Base-by-base conservation (phyloP, 2,329 filamentous ascomycete genomes). In the Ophiostoma ips region DNA sequence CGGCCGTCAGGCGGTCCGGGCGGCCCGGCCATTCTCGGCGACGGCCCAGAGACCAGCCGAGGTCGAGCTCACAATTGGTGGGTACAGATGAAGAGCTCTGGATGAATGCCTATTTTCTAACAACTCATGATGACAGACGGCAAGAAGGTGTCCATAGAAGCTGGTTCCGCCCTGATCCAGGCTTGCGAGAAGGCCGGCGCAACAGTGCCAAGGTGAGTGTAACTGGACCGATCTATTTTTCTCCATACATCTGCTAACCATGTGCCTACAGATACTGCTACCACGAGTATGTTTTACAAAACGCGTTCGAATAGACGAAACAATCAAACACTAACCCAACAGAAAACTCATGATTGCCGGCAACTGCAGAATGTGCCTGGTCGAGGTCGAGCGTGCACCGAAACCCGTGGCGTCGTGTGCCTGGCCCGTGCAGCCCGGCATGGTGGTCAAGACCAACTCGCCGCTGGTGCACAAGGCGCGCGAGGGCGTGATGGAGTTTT, bases 281-380 rank as follows among this genome's bases (percentile, higher is more conserved):
- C 71, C 90, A 95, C 78, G 90, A 96, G 84, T 87, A 21, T 30
- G 53, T 56, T 30, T 15, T 16, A 2, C 24, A 4, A 10, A 5
- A 18, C 16, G n/a, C 16, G 2, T 2, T 7, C 28, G 28, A 18
- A 18, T 24, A 30, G 24, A 43, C 6, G 15, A 31, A n/a, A 59
- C 71, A 75, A 62, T 75, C 64, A 63, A 64, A 46, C 10, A 48
- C 15, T 35, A 31, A 35, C 45, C n/a, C n/a, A 16, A 61, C 63
- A 90, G 86, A 67, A 96, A 98, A 72, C 78, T 98, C 60, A 88
- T 94, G 83, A 95, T 98, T 76, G 92, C 92, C 63, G 92, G 92
- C 69, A 98, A 96, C 71, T 98, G 92, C 69, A 88, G 92, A 73
- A 98, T 98, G 92, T 98, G 92, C 71, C 73, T 98, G 63, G 92